phyloP scores from a whole-genome alignment of 148 eudicot genomes.

The Arbutus unedo region DNA sequence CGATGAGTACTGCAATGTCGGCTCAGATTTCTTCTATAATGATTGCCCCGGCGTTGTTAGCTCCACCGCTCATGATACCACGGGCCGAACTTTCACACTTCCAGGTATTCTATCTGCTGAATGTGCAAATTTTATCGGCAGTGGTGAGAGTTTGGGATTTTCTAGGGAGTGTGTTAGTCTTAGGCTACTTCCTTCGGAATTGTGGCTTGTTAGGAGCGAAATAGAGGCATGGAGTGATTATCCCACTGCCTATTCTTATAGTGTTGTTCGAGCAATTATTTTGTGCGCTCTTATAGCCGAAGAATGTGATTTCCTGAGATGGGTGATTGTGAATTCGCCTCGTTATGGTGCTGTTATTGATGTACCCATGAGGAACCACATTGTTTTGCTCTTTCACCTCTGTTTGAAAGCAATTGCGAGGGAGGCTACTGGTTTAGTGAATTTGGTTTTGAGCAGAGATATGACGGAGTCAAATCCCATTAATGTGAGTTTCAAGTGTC shows the following conservation, averaged over 20 bases:
- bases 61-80: slow-evolving; percentile 17
- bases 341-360: slow-evolving; percentile 70
- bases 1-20: slow-evolving; percentile 41
- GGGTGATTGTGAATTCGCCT: slow-evolving; percentile 69
- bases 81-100: slow-evolving; percentile 43
- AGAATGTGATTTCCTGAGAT: slow-evolving; percentile 33
- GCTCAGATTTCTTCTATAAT: slow-evolving; percentile 54
- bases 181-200: slow-evolving; percentile 69
- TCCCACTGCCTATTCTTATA: slow-evolving; percentile 49
- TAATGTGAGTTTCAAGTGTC: slow-evolving; percentile 44
- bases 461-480: slow-evolving; percentile 19
- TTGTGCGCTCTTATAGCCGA: slow-evolving; percentile 25
- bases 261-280: slow-evolving; percentile 36
- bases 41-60: slow-evolving; percentile 73
- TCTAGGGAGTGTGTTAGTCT: slow-evolving; percentile 9
- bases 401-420: slow-evolving; percentile 61
- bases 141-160: slow-evolving; percentile 20
- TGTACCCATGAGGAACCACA: slow-evolving; percentile 66
- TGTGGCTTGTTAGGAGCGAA: slow-evolving; percentile 56
- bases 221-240: slow-evolving; percentile 58
- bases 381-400: slow-evolving; percentile 53
- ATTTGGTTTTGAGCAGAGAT: slow-evolving; percentile 21
- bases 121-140: slow-evolving; percentile 50
- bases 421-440: slow-evolving; percentile 44
- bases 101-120: slow-evolving; percentile 54